Conservation (phyloP, 2,329 filamentous ascomycete genomes). For the Pseudogymnoascus verrucosus region DNA sequence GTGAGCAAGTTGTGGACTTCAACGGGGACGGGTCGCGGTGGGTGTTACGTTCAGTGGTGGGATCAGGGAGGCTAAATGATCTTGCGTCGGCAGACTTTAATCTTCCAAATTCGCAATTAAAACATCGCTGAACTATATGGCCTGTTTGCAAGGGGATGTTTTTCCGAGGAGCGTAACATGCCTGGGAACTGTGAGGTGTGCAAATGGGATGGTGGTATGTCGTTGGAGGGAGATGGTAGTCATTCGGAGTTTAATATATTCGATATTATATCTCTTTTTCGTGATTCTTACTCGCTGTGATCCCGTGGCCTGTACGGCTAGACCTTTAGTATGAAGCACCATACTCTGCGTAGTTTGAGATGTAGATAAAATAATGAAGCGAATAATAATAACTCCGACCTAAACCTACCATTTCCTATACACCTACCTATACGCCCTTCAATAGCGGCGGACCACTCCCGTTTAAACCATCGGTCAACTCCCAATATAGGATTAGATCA, state of each 20-base stretch:
- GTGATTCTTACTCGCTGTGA: not conserved
- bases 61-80: slow-evolving; percentile 10
- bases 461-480: too few species aligned
- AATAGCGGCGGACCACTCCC: too few species aligned
- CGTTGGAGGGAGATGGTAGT: not conserved
- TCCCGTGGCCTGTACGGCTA: too few species aligned
- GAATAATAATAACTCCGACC: not conserved
- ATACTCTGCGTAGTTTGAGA: not conserved
- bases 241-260: slow-evolving; percentile 7
- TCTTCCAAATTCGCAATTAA: slow-evolving; percentile 8
- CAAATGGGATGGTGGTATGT: slow-evolving; percentile 7
- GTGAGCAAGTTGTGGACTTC: slow-evolving; percentile 8
- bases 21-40: slow-evolving; percentile 4
- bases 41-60: slow-evolving; percentile 6
- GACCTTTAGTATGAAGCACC: not conserved
- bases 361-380: not conserved
- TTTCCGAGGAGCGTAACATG: not conserved
- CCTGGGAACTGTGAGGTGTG: slow-evolving; percentile 3
- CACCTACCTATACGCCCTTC: too few species aligned
- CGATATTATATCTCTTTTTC: not conserved
- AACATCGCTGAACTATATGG: slow-evolving; percentile 7
- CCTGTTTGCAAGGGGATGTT: not conserved
- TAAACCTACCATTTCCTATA: too few species aligned
- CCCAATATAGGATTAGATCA: too few species aligned
- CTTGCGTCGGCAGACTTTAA: not conserved